Evolutionary conservation across 129 eudicot genomes (phyloP).

Genomic region (Arctium minus): DNA sequence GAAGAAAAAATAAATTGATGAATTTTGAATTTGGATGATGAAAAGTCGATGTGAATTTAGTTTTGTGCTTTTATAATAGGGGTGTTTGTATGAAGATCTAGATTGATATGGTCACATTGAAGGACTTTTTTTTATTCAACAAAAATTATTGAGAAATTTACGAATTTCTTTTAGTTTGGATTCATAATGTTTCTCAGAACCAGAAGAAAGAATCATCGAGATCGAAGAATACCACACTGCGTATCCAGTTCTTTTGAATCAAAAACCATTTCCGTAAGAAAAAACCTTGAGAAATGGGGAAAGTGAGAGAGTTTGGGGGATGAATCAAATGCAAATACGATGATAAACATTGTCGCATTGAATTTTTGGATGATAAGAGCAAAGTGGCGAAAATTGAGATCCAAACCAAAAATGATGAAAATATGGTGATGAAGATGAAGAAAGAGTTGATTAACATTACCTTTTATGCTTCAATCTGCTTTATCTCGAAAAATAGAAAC

Average conservation of each 20-base stretch:
- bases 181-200: neutral
- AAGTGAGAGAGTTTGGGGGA: too few relatives aligned
- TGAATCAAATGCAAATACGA: neutral
- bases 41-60: neutral
- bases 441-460: slow-evolving; percentile 13
- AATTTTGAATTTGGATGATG: neutral
- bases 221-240: neutral
- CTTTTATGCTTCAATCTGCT: slow-evolving; percentile 11
- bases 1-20: neutral
- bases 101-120: neutral
- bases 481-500: neutral
- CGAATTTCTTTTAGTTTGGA: neutral
- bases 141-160: neutral
- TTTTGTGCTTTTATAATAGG: neutral
- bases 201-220: neutral
- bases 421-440: slow-evolving; percentile 6
- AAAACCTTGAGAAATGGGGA: neutral
- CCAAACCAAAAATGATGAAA: neutral
- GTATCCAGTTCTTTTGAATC: neutral
- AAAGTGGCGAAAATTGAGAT: neutral
- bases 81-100: neutral
- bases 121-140: neutral
- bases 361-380: neutral
- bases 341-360: neutral
- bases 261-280: neutral